Base-by-base conservation (phyloP, 208 protist species). In the Trypanosoma scelopori region DNA sequence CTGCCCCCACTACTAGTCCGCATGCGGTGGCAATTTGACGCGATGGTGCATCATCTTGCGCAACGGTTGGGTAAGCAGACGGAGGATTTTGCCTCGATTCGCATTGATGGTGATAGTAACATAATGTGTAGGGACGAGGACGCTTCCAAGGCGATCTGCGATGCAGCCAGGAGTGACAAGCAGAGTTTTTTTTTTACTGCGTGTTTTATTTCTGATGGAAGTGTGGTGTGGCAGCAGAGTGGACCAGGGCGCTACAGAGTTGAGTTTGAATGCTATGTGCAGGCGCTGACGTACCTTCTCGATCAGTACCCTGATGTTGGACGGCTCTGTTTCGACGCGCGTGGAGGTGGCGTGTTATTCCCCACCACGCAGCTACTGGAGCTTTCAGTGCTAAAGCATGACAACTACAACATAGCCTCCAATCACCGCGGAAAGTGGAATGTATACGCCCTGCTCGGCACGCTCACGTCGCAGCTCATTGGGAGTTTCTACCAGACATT, bases 11-110 rank as follows among this genome's bases (percentile, higher is more conserved):
- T 95, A 52, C 74, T 95, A 27, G 59, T 72, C 41, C 81, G 81
- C 23, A 74, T 95, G 75, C 79, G 85, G 16, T 95, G 90, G 87
- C 90, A 95, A 65, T 83, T 95, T 53, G 78, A 89, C 35, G 62
- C 74, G 20, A 81, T 95, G 69, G 65, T 84, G 39, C 71, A 79
- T 0, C 56, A 65, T 55, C 74, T 95, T 23, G 77, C 76, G 22
- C 63, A 65, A 39, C 11, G 42, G n/a, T 15, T 51, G 23, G 67
- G 66, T 5, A 65, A 65, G 23, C 5, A 16, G 16, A 12, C 52
- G 13, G 57, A 70, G 42, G 62, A 70, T 9, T 13, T 76, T 20
- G 60, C 70, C 28, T 20, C 28, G 9, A 62, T 76, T 39, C 56
- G 49, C 12, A 70, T 76, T 60, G 62, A 69, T 16, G 70, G 64